phyloP scores from a whole-genome alignment of 805 yeast species.

The Barnettozyma siamensis region DNA sequence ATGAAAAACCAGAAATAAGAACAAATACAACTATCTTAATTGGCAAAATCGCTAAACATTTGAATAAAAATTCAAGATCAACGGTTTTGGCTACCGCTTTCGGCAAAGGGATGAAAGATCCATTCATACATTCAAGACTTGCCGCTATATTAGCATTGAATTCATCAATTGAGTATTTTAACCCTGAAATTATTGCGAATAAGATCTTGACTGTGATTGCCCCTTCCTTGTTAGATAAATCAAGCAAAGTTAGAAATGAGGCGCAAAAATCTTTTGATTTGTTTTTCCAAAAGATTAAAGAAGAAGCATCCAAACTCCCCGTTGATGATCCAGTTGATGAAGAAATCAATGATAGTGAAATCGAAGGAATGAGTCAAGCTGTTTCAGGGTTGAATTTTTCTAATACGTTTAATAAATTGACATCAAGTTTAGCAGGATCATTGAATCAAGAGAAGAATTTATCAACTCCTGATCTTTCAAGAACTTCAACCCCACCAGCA shows the following conservation, averaged over 20 bases:
- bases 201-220: conserved; percentile 82
- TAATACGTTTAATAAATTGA: conserved; percentile 14
- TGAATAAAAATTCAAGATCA: conserved; percentile 52
- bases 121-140: conserved; percentile 65
- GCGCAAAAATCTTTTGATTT: conserved; percentile 64
- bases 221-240: conserved; percentile 73
- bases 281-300: conserved; percentile 50
- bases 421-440: conserved; percentile 22
- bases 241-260: conserved; percentile 60
- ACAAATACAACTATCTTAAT: conserved; percentile 70
- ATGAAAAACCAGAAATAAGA: conserved; percentile 68
- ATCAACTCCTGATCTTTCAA: conserved; percentile 13
- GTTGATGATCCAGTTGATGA: conserved; percentile 21
- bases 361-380: conserved; percentile 14
- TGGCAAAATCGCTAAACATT: conserved; percentile 54
- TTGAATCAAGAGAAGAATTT: conserved; percentile 14
- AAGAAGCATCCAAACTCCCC: conserved; percentile 36
- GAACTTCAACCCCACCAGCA: conserved; percentile 21
- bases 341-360: conserved; percentile 14
- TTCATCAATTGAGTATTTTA: conserved; percentile 55
- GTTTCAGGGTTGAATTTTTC: conserved; percentile 22
- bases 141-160: conserved; percentile 74
- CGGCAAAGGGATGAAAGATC: conserved; percentile 75
- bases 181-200: conserved; percentile 70
- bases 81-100: conserved; percentile 84